phyloP scores from a whole-genome alignment of 2,329 filamentous ascomycete species.

The Pseudonectria buxi region DNA sequence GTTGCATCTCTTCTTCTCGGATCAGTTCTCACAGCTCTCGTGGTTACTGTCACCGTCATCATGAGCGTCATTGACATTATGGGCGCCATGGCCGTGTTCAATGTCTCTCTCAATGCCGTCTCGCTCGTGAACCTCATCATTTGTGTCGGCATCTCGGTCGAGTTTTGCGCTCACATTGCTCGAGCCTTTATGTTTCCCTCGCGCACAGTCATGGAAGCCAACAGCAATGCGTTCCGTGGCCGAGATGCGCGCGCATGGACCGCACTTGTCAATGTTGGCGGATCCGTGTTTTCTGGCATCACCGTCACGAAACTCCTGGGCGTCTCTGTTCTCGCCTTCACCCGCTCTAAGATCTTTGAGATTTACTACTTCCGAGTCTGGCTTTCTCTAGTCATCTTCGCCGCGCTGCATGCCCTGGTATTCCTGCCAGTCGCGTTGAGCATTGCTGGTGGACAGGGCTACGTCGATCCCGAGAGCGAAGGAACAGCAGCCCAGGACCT shows the following conservation, averaged over 20 bases:
- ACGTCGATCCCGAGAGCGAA: slow-evolving; percentile 79
- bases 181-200: slow-evolving; percentile 94
- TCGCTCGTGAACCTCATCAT: slow-evolving; percentile 95
- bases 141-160: slow-evolving; percentile 90
- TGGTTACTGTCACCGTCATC: slow-evolving; percentile 78
- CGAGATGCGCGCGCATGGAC: slow-evolving; percentile 86
- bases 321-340: slow-evolving; percentile 88
- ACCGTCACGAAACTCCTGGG: slow-evolving; percentile 93
- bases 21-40: slow-evolving; percentile 70
- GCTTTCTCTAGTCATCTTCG: slow-evolving; percentile 85
- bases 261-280: slow-evolving; percentile 88
- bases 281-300: slow-evolving; percentile 91
- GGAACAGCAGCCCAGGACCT: slow-evolving; percentile 87
- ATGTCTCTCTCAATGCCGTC: slow-evolving; percentile 89
- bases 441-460: slow-evolving; percentile 78
- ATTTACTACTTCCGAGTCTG: slow-evolving; percentile 99
- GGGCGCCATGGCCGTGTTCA: slow-evolving; percentile 83
- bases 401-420: slow-evolving; percentile 78
- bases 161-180: slow-evolving; percentile 96
- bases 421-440: slow-evolving; percentile 88
- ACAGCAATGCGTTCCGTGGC: slow-evolving; percentile 69
- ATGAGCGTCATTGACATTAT: slow-evolving; percentile 96
- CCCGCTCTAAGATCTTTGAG: slow-evolving; percentile 96
- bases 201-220: slow-evolving; percentile 68
- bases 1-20: slow-evolving; percentile 77